Base-by-base conservation (phyloP, 2,329 filamentous ascomycete species). In the Fusarium succisae region DNA sequence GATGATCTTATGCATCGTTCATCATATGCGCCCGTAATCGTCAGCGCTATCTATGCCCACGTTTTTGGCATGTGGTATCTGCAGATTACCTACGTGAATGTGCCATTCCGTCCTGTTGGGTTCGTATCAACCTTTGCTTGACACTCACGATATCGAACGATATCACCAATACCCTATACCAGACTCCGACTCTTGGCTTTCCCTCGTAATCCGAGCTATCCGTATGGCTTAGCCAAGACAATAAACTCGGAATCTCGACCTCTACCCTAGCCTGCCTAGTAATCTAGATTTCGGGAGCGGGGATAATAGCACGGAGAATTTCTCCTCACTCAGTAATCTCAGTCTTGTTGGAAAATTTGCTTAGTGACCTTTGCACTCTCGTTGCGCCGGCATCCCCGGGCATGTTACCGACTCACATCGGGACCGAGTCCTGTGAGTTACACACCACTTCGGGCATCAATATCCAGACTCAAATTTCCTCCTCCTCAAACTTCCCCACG, bases 231-330 rank as follows among this genome's bases (percentile, higher is more conserved):
- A 22, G 32, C 22, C 55, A 62, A 17, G 30, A n/a, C 26, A 47
- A 54, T 22, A 18, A 28, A 39, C 18, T 22, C 11, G 32, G 6
- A 24, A 45, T 26, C 17, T 51, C 45, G 20, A 17, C 38, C 30
- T 32, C 38, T 39, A 26, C 50, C 44, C 51, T 69, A 51, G 30
- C 30, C 30, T 51, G 48, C 12, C 48, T 24, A 54, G 50, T 39
- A 66, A 69, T 72, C 63, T 73, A 78, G 69, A 76, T 73, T 76
- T 60, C 63, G 71, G 65, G 28, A 66, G 48, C 53, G 39, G 75
- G 75, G 72, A 57, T 28, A 20, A 51, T 57, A 48, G 38, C 61
- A 53, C 63, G 60, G 64, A 59, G 56, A 66, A 70, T 70, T 69
- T 66, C 39, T 61, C 56, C 60, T 53, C 56, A 54, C 43, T 35